phyloP scores from a whole-genome alignment of 495 filamentous ascomycete genomes.

The Aspergillus homomorphus region DNA sequence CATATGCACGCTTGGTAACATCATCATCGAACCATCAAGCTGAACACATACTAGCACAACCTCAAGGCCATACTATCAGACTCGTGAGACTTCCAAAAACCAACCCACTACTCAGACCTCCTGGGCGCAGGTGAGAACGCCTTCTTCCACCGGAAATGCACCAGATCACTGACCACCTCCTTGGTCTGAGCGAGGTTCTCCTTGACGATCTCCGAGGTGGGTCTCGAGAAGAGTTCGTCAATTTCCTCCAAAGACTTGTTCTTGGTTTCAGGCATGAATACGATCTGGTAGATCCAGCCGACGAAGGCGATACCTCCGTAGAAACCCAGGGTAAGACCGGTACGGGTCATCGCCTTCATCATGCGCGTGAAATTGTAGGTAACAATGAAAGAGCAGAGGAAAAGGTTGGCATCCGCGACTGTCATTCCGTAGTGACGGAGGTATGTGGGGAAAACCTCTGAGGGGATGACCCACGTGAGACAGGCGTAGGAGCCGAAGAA shows the following conservation, averaged over 20 bases:
- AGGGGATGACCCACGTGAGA: slow-evolving; percentile 59
- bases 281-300: slow-evolving; percentile 56
- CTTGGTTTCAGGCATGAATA: slow-evolving; percentile 65
- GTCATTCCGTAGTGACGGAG: slow-evolving; percentile 61
- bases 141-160: slow-evolving; percentile 30
- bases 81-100: too few species aligned
- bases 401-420: slow-evolving; percentile 52
- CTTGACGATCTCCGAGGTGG: slow-evolving; percentile 52
- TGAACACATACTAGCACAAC: neutral
- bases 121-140: slow-evolving; percentile 34
- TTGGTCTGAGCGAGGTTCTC: slow-evolving; percentile 43
- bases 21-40: neutral
- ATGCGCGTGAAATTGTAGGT: slow-evolving; percentile 62
- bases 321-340: slow-evolving; percentile 56
- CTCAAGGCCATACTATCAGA: neutral
- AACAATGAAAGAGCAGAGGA: slow-evolving; percentile 60
- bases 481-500: slow-evolving; percentile 65
- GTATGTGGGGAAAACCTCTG: slow-evolving; percentile 60
- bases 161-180: slow-evolving; percentile 32
- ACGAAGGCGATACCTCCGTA: slow-evolving; percentile 59
- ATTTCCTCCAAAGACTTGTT: slow-evolving; percentile 63
- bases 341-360: slow-evolving; percentile 54
- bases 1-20: neutral
- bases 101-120: slow-evolving; percentile 3
- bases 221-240: slow-evolving; percentile 54